Evolutionary conservation across 2,329 filamentous ascomycete genomes (phyloP).

Genomic region (Trichothecium roseum): DNA sequence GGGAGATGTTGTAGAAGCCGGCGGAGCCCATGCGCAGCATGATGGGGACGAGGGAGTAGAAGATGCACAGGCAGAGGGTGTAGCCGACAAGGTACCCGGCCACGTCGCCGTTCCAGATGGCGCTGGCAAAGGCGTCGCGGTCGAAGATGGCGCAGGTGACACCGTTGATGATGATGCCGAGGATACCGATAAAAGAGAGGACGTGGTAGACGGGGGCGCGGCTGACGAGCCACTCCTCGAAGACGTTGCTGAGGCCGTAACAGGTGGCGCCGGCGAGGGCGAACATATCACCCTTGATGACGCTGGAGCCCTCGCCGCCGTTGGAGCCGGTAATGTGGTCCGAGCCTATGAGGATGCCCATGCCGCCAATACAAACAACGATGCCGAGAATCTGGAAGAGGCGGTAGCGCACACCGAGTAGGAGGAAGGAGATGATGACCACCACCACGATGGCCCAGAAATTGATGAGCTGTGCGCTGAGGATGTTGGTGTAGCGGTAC

Average conservation of each 20-base stretch:
- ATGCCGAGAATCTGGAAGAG: slow-evolving; percentile 78
- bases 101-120: slow-evolving; percentile 56
- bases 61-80: slow-evolving; percentile 70
- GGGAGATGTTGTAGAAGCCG: slow-evolving; percentile 92
- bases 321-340: slow-evolving; percentile 76
- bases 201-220: slow-evolving; percentile 87
- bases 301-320: slow-evolving; percentile 55
- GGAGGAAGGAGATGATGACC: slow-evolving; percentile 69
- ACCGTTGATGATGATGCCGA: slow-evolving; percentile 84
- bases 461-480: slow-evolving; percentile 91
- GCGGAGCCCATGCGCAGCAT: slow-evolving; percentile 83
- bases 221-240: slow-evolving; percentile 89
- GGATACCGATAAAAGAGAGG: slow-evolving; percentile 80
- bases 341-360: slow-evolving; percentile 74
- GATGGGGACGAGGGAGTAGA: slow-evolving; percentile 81
- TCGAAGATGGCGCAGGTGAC: slow-evolving; percentile 89
- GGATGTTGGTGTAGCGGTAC: slow-evolving; percentile 83
- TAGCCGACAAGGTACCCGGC: slow-evolving; percentile 83
- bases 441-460: slow-evolving; percentile 98
- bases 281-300: slow-evolving; percentile 87
- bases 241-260: slow-evolving; percentile 84
- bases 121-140: slow-evolving; percentile 55
- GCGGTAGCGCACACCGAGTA: slow-evolving; percentile 86
- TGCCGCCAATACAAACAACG: slow-evolving; percentile 80
- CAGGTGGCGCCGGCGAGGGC: slow-evolving; percentile 79